phyloP scores from a whole-genome alignment of 1,284 basidiomycete genomes.

The Tilletia horrida region DNA sequence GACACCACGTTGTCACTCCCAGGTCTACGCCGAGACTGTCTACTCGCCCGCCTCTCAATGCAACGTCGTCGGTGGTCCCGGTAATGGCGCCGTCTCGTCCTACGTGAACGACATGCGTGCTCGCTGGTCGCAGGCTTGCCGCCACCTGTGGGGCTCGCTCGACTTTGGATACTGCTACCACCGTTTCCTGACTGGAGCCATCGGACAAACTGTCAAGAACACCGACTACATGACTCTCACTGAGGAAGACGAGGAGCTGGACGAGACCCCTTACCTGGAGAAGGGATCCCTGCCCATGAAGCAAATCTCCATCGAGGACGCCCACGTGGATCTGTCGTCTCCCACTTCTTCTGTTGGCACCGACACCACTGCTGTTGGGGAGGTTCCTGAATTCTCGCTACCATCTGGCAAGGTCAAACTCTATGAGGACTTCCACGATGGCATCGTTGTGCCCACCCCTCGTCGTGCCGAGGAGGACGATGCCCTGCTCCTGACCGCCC shows the following conservation, averaged over 20 bases:
- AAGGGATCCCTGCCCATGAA: constrained; percentile 1
- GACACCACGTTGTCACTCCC: too few relatives aligned
- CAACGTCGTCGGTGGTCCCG: constrained; percentile 46
- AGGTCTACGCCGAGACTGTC: constrained; percentile 44
- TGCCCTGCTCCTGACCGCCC: constrained; percentile 1
- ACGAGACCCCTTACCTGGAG: constrained; percentile 14
- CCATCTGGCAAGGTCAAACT: constrained; percentile 1
- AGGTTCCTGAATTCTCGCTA: constrained; percentile 2
- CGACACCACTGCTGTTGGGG: constrained; percentile 17
- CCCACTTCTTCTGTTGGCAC: constrained; percentile 23
- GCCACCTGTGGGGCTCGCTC: constrained; percentile 49
- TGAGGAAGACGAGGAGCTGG: constrained; percentile 8
- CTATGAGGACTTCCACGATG: constrained; percentile 14
- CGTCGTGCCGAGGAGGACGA: constrained; percentile 7
- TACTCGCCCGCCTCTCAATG: constrained; percentile 54
- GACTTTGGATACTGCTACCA: constrained; percentile 42
- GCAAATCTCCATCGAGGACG: constrained; percentile 11
- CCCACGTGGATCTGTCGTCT: constrained; percentile 17
- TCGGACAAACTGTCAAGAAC: constrained; percentile 12
- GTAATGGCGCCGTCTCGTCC: constrained; percentile 32
- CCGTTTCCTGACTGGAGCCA: constrained; percentile 29
- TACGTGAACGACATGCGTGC: constrained; percentile 48
- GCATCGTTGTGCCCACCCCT: constrained; percentile 26
- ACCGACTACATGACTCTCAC: constrained; percentile 21
- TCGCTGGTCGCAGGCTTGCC: constrained; percentile 51